These are phyloP conservation scores for Hypoxylon fragiforme DNA, from an alignment of 495 filamentous ascomycete genomes.

Conservation along the genomic window DNA sequence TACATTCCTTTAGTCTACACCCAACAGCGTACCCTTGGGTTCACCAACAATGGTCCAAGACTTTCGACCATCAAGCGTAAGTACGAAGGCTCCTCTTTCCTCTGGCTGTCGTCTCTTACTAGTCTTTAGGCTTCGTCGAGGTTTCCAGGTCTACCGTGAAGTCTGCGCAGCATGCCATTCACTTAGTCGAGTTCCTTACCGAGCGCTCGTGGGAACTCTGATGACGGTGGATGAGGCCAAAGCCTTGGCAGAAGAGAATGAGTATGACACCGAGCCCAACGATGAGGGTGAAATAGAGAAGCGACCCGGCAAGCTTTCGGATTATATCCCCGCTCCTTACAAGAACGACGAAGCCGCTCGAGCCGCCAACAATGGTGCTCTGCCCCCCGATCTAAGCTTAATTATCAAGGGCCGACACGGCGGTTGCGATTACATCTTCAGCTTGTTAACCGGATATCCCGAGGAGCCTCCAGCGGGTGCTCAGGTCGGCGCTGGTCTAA, in stretches of 20 bases:
- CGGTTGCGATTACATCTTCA: slow-evolving; percentile 98
- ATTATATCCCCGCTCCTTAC: slow-evolving; percentile 94
- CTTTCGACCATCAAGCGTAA: slow-evolving; percentile 96
- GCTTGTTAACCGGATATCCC: slow-evolving; percentile 94
- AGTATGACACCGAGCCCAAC: slow-evolving; percentile 98
- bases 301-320: slow-evolving; percentile 95
- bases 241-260: slow-evolving; percentile 93
- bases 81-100: slow-evolving; percentile 37
- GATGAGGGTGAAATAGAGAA: slow-evolving; percentile 97
- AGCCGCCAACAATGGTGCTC: slow-evolving; percentile 96
- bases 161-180: slow-evolving; percentile 98
- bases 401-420: slow-evolving; percentile 98
- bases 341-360: slow-evolving; percentile 98
- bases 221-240: slow-evolving; percentile 98
- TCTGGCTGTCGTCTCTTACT: slow-evolving; percentile 16
- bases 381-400: slow-evolving; percentile 95
- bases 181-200: slow-evolving; percentile 90
- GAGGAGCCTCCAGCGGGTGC: slow-evolving; percentile 93
- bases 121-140: slow-evolving; percentile 82
- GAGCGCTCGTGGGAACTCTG: slow-evolving; percentile 83
- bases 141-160: slow-evolving; percentile 99
- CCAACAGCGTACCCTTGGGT: slow-evolving; percentile 93
- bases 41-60: slow-evolving; percentile 84
- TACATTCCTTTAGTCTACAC: slow-evolving; percentile 69
- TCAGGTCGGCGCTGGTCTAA: slow-evolving; percentile 77